These are phyloP conservation scores for Xylariaceae sp. DNA, from an alignment of 2,329 filamentous ascomycete species.

Conservation along the genomic window DNA sequence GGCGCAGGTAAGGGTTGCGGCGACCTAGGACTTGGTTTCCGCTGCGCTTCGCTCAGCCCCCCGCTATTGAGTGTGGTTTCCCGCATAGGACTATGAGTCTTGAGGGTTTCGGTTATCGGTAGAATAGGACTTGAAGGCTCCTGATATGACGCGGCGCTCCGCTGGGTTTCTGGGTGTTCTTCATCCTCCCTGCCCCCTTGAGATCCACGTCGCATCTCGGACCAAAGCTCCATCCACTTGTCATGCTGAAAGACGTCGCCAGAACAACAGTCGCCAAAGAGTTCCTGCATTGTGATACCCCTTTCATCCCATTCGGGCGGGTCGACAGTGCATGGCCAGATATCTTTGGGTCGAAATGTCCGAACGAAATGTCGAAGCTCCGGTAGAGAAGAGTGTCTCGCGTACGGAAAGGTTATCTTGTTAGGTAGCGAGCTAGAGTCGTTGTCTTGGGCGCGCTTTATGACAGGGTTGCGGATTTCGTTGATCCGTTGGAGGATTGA, in stretches of 20 bases:
- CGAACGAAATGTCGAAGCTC: slow-evolving; percentile 75
- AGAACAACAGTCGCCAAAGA: slow-evolving; percentile 75
- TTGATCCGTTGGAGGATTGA: slow-evolving; percentile 22
- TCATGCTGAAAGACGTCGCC: slow-evolving; percentile 67
- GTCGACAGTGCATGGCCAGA: slow-evolving; percentile 82
- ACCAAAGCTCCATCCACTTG: slow-evolving; percentile 50
- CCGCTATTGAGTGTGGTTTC: neutral
- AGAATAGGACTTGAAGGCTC: slow-evolving; percentile 3
- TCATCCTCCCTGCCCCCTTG: slow-evolving; percentile 11
- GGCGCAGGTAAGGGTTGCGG: neutral
- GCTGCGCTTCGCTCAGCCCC: neutral
- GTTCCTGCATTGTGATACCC: slow-evolving; percentile 62
- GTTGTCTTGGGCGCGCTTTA: slow-evolving; percentile 1
- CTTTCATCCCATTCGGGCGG: slow-evolving; percentile 62
- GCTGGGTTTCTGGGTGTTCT: slow-evolving; percentile 23
- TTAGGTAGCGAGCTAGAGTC: slow-evolving; percentile 38
- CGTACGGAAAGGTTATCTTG: slow-evolving; percentile 74
- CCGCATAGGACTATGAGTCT: neutral
- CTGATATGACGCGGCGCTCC: neutral
- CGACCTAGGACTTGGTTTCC: neutral
- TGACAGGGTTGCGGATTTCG: slow-evolving; percentile 13
- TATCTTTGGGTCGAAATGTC: slow-evolving; percentile 71
- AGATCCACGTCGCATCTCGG: slow-evolving; percentile 2
- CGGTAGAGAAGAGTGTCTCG: slow-evolving; percentile 82
- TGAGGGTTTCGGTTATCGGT: neutral